Percentiles rank a stretch among this genome's conserved stretches.
Evolutionary conservation across 2,329 filamentous ascomycete species (phyloP).

Genomic region (Corynespora cassiicola): DNA sequence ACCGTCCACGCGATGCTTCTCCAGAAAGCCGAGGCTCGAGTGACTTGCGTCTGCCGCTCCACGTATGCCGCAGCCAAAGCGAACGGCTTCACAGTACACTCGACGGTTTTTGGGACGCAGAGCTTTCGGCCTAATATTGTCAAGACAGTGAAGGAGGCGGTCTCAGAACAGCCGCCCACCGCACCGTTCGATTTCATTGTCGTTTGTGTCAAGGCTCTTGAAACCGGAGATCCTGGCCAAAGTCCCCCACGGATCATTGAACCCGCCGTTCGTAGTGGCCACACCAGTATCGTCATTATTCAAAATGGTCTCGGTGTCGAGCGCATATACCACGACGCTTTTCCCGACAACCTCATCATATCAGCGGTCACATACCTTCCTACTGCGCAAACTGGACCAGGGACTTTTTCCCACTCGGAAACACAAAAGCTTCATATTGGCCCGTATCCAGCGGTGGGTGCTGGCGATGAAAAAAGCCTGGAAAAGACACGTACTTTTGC

Average conservation of each 20-base stretch:
- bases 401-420: conserved; percentile 50
- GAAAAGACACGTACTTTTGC: not conserved
- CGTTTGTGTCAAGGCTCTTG: conserved; percentile 49
- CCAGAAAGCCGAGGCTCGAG: conserved; percentile 33
- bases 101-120: conserved; percentile 6
- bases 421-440: conserved; percentile 55
- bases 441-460: conserved; percentile 46
- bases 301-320: conserved; percentile 66
- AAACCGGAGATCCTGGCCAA: conserved; percentile 16
- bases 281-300: conserved; percentile 61
- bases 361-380: conserved; percentile 61
- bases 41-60: conserved; percentile 46
- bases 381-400: conserved; percentile 53
- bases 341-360: conserved; percentile 57
- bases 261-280: conserved; percentile 34
- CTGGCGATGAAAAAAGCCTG: not conserved
- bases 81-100: conserved; percentile 38
- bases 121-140: not conserved
- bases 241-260: conserved; percentile 34
- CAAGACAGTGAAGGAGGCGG: not conserved
- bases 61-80: conserved; percentile 42
- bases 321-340: conserved; percentile 53
- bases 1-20: conserved; percentile 42
- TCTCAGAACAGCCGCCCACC: not conserved
- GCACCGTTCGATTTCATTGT: conserved; percentile 49